Conservation (phyloP, 1,139 yeast species). For the Zygoascus sp. region DNA sequence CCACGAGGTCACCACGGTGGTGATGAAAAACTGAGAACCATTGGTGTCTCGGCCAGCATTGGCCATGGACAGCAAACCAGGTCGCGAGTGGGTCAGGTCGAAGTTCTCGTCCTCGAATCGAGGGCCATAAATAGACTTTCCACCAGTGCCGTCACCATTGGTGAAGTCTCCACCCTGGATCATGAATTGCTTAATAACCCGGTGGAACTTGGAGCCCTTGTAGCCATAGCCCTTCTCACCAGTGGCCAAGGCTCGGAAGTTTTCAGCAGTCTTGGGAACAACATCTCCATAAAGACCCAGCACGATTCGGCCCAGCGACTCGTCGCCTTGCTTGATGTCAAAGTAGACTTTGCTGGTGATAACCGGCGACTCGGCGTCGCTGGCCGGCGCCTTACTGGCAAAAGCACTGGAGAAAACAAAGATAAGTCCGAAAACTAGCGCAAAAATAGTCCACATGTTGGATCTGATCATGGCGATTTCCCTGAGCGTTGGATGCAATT, state of each 20-base stretch:
- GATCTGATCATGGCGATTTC: not conserved
- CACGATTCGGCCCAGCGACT: constrained; percentile 61
- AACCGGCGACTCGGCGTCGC: constrained; percentile 35
- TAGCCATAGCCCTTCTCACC: constrained; percentile 83
- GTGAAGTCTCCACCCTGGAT: constrained; percentile 98
- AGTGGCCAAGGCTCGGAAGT: constrained; percentile 62
- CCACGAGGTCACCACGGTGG: constrained; percentile 89
- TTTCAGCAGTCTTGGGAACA: constrained; percentile 90
- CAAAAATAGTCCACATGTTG: constrained; percentile 27
- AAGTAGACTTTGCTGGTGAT: constrained; percentile 77
- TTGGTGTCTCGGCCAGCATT: constrained; percentile 95
- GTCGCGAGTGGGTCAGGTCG: constrained; percentile 69
- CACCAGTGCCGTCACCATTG: constrained; percentile 89
- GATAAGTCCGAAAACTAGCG: constrained; percentile 23
- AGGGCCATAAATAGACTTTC: constrained; percentile 88
- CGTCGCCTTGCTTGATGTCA: constrained; percentile 79
- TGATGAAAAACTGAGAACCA: constrained; percentile 93
- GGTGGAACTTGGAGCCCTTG: constrained; percentile 83
- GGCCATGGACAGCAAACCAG: constrained; percentile 88
- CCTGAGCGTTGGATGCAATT: too few species aligned
- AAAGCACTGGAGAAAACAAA: constrained; percentile 23
- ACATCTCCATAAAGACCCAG: constrained; percentile 82
- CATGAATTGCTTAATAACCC: constrained; percentile 92
- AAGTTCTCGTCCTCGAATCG: constrained; percentile 90
- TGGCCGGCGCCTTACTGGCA: constrained; percentile 16